Evolutionary conservation across 495 filamentous ascomycete genomes (phyloP).

Genomic region (Margaritispora aquatica): DNA sequence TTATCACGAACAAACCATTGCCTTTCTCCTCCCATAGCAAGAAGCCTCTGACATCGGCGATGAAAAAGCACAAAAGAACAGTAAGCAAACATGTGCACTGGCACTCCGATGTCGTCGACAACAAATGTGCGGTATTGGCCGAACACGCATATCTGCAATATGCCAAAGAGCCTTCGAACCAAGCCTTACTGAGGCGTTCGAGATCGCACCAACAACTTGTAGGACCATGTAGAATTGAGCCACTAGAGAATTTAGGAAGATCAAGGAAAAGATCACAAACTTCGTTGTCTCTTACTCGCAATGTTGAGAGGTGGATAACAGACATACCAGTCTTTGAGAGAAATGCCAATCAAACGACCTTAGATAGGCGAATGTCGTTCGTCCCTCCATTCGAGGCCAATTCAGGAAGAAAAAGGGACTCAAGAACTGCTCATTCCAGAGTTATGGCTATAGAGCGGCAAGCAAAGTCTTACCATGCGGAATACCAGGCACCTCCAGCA

Average conservation of each 20-base stretch:
- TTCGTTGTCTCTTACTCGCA: too few species aligned
- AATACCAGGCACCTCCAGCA: slow-evolving; percentile 4
- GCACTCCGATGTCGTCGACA: slow-evolving; percentile 9
- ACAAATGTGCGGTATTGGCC: neutral
- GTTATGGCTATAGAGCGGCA: neutral
- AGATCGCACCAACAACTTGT: too few species aligned
- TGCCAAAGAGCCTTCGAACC: neutral
- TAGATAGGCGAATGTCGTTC: neutral
- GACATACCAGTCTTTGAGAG: neutral
- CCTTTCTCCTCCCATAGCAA: neutral
- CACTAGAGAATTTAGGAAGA: too few species aligned
- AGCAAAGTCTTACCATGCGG: neutral
- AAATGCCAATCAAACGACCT: neutral
- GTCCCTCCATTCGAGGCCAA: neutral
- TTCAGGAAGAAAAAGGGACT: neutral
- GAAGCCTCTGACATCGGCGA: neutral
- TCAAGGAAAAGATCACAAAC: too few species aligned
- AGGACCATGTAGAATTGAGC: too few species aligned
- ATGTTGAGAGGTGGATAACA: too few species aligned
- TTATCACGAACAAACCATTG: neutral
- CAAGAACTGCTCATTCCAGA: neutral
- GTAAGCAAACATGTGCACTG: slow-evolving; percentile 8
- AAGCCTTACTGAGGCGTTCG: too few species aligned
- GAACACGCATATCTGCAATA: neutral
- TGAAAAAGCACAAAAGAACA: neutral